Percentiles rank a stretch among this genome's conserved stretches.
Evolutionary conservation across 306 rosid species (phyloP).

Genomic region (Cucumis melo): DNA sequence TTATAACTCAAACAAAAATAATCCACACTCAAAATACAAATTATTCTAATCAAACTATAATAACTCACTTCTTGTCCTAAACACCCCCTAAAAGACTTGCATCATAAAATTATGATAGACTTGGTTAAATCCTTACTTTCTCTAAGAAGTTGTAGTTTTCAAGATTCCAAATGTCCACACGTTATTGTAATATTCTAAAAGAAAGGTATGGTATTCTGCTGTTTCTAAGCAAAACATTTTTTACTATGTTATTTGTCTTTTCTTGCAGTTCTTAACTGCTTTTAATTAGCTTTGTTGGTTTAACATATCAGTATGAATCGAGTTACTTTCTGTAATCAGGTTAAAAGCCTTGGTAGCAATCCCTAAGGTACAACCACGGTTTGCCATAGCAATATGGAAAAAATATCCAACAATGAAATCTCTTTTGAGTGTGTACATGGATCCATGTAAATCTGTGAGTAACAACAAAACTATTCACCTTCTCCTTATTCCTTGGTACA

Average conservation of each 20-base stretch:
- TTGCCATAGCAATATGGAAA: slow-evolving; percentile 79
- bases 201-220: background rate
- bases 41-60: too few species aligned
- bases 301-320: background rate
- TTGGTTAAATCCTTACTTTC: background rate
- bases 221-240: background rate
- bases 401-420: slow-evolving; percentile 87
- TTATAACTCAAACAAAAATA: too few species aligned
- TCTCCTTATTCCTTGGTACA: background rate
- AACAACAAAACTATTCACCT: background rate
- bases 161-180: background rate
- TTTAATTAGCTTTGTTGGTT: background rate
- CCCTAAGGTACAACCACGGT: slow-evolving; percentile 94
- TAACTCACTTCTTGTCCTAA: too few species aligned
- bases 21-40: too few species aligned
- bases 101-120: background rate
- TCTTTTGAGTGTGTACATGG: slow-evolving; percentile 70
- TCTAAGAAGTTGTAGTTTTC: background rate
- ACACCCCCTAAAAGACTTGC: background rate
- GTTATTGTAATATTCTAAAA: background rate
- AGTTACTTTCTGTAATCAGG: slow-evolving; percentile 31
- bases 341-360: slow-evolving; percentile 85
- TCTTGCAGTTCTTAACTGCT: background rate
- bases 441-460: slow-evolving; percentile 57
- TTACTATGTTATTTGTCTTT: background rate